Evolutionary conservation across 1,139 yeast species (phyloP), one percentile per base, ranked within the genome.

Genomic region (Saccharomyces hybrid): DNA sequence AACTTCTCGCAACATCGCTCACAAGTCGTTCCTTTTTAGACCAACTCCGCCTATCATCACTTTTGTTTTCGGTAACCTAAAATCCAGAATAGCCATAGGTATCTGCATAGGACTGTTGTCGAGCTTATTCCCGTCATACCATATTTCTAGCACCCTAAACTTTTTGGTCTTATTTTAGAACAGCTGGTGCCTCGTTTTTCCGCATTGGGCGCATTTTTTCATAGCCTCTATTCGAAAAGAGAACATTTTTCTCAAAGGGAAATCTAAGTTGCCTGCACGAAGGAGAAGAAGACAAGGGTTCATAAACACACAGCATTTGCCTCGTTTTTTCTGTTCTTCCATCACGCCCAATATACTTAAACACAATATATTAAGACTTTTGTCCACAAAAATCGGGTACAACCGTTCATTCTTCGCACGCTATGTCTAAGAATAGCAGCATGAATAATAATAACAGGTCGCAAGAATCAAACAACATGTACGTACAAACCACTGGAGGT

Each of bases 401-500:
- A 9, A 25, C 28, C n/a, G 5, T 46, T 46, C 13, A 5, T 5
- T 5, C 31, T 46, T 11, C 13, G 6, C 9, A 3, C 23, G 5
- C n/a, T 9, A 58, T 59, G 62, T 49, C 63, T 29, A 54, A 59
- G 42, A 54, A 57, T 48, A 55, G 54, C 34, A 56, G 55, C 44
- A 53, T 54, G 19, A 19, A 19, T 53, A 57, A 60, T 50, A 53
- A 60, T 55, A 54, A 53, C 19, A 38, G 44, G 11, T 38, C 44
- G 6, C 44, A 38, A 38, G 44, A 38, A 2, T n/a, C 44, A 5
- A 60, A 56, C 38, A 55, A 58, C 41, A 50, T 56, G 31, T 64
- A 51, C 51, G 68, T 64, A 11, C 55, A 65, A 28, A 62, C 73
- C 3, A 70, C 73, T 6, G 73, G 75, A 4, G 73, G 72, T 16